Evolutionary conservation across 208 protist genomes (phyloP), one percentile per base, ranked within the genome.

Genomic region (Kentomonas sorsogonicus): DNA sequence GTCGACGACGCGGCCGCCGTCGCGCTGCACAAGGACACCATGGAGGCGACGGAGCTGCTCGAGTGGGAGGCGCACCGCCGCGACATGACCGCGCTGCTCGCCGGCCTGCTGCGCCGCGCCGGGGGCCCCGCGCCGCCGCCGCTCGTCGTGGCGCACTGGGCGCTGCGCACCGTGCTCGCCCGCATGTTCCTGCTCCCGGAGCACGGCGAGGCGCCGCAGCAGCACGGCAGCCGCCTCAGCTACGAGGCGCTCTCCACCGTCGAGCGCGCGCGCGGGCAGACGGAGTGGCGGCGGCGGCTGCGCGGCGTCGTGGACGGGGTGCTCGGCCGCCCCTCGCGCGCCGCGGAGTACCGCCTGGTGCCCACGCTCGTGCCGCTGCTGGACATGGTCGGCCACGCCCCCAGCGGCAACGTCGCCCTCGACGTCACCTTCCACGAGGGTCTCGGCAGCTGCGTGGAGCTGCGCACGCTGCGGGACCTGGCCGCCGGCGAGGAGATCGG

Each of bases 11-110:
- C 52, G 7, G 45, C 36, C 20, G 84, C 76, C 18, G 86, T 91
- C 45, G 40, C 50, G 13, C 53, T 40, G n/a, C 69, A 91, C 72
- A 91, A 91, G 63, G 72, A 88, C 46, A 60, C 72, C 20, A 56
- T 88, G 1, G 84, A 88, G 54, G 75, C 84, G 2, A 44, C 79
- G 55, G 38, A 74, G 47, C 73, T 91, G 10, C 63, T 91, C 23
- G 84, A 91, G 73, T 91, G 84, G 80, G 80, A 91, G 56, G 84
- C 86, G 63, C 78, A 91, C 52, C 84, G 88, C 63, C 62, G 67
- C n/a, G 77, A 80, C 60, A 83, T 86, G 57, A 47, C 88, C 10
- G 69, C 77, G 1, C 45, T 88, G 11, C 59, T 86, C 44, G 74
- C 73, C 26, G 68, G 58, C 36, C 43, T 83, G 51, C 63, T 78